A percentile compares a stretch with the other conserved stretches of the same genome.
Evolutionary conservation across 179 eudicot genomes (phyloP).

Genomic region (Silene noctiflora): DNA sequence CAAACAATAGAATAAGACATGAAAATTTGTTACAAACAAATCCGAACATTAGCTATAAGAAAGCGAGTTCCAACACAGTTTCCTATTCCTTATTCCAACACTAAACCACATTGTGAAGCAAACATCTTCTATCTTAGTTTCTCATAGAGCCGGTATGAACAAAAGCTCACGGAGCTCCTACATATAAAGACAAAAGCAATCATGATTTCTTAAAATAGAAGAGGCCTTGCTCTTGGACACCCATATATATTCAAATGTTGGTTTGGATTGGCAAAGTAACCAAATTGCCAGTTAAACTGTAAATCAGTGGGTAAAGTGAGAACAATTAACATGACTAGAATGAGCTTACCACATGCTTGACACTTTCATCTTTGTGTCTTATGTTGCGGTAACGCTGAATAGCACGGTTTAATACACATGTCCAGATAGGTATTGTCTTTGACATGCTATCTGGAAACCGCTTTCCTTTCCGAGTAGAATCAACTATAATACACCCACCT

Average conservation of each 20-base stretch:
- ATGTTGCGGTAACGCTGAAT: conserved; percentile 41
- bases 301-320: too few relatives aligned
- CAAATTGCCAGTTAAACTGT: too few relatives aligned
- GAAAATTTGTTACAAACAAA: not conserved
- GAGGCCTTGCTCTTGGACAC: not conserved
- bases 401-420: conserved; percentile 85
- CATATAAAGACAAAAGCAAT: too few relatives aligned
- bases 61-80: not conserved
- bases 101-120: not conserved
- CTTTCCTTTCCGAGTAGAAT: conserved; percentile 97
- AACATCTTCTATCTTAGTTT: too few relatives aligned
- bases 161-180: too few relatives aligned
- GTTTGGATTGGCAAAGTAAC: too few relatives aligned
- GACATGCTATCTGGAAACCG: conserved; percentile 99
- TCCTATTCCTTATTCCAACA: not conserved
- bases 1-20: not conserved
- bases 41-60: not conserved
- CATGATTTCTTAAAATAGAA: not conserved
- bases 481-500: conserved; percentile 91
- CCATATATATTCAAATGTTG: not conserved
- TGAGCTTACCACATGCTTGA: conserved; percentile 42
- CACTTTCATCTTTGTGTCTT: conserved; percentile 23
- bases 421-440: conserved; percentile 94
- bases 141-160: too few relatives aligned
- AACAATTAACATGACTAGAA: not conserved